A percentile compares a stretch with the other conserved stretches of the same genome.
phyloP scores from a whole-genome alignment of 2,329 filamentous ascomycete genomes.

The Coccinonectria pachysandricola region DNA sequence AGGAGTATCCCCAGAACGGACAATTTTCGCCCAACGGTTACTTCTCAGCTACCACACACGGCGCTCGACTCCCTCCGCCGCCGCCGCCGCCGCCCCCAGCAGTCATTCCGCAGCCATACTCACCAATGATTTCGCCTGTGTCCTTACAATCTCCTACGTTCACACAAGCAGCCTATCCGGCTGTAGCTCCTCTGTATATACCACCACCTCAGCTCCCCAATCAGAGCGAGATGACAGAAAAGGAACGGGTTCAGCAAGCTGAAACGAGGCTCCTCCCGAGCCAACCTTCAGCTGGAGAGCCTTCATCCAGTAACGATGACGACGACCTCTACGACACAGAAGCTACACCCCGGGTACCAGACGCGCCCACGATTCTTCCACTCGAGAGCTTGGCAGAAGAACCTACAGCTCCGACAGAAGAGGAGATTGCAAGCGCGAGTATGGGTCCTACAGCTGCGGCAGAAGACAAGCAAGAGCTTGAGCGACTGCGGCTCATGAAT shows the following conservation, averaged over 20 bases:
- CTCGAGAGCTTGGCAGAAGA: constrained; percentile 12
- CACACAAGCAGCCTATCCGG: background rate
- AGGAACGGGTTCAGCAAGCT: constrained; percentile 66
- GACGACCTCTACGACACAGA: constrained; percentile 39
- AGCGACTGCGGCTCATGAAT: constrained; percentile 52
- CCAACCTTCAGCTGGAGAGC: constrained; percentile 40
- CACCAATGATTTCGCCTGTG: background rate
- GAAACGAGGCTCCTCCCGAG: constrained; percentile 76
- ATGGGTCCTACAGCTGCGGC: constrained; percentile 20
- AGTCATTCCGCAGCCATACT: background rate
- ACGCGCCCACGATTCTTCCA: constrained; percentile 6
- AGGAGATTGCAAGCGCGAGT: constrained; percentile 26
- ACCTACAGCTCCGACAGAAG: constrained; percentile 36
- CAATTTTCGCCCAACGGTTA: constrained; percentile 15
- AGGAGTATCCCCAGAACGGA: constrained; percentile 8
- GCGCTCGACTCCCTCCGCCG: too few species aligned
- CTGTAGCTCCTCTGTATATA: constrained; percentile 27
- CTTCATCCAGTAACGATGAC: constrained; percentile 30
- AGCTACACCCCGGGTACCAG: constrained; percentile 22
- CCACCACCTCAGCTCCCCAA: constrained; percentile 50
- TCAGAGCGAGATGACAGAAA: constrained; percentile 63
- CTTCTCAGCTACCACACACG: constrained; percentile 25
- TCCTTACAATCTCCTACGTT: too few species aligned
- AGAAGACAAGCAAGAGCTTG: constrained; percentile 75
- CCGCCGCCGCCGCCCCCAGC: too few species aligned